Percentiles rank a stretch among this genome's conserved stretches.
These are phyloP conservation scores for Fusarium tanahbumbuense DNA, from an alignment of 2,329 filamentous ascomycete genomes.

Conservation along the genomic window DNA sequence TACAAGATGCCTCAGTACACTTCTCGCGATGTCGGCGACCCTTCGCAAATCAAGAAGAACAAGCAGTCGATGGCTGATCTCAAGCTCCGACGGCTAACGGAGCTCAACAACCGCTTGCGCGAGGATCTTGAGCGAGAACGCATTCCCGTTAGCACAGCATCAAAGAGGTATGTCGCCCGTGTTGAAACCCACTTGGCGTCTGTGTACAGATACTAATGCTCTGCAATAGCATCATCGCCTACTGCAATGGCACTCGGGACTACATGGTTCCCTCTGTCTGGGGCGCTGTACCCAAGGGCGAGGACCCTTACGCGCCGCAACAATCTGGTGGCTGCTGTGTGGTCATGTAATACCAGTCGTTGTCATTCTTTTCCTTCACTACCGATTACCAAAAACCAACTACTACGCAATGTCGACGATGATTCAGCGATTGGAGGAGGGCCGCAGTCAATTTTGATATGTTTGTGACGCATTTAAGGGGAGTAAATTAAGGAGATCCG, in stretches of 20 bases:
- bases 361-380: constrained; percentile 41
- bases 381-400: constrained; percentile 45
- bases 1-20: constrained; percentile 73
- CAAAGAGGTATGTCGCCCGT: constrained; percentile 74
- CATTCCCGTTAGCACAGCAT: constrained; percentile 94
- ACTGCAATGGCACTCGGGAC: constrained; percentile 97
- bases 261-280: constrained; percentile 99
- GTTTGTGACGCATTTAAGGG: constrained; percentile 42
- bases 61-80: constrained; percentile 99
- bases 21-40: constrained; percentile 74
- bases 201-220: constrained; percentile 24
- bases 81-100: constrained; percentile 94
- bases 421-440: constrained; percentile 48
- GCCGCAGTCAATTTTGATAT: constrained; percentile 46
- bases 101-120: constrained; percentile 94
- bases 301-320: constrained; percentile 98
- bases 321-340: constrained; percentile 92
- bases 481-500: constrained; percentile 39
- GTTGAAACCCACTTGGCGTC: not conserved
- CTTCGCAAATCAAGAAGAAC: constrained; percentile 83
- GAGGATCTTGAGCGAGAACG: constrained; percentile 96
- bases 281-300: constrained; percentile 92
- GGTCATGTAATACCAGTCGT: constrained; percentile 77
- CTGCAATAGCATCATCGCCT: constrained; percentile 84
- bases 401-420: constrained; percentile 49